A percentile compares a stretch with the other conserved stretches of the same genome.
Conservation (phyloP, 1,284 basidiomycete species). For the Tausonia pullulans region DNA sequence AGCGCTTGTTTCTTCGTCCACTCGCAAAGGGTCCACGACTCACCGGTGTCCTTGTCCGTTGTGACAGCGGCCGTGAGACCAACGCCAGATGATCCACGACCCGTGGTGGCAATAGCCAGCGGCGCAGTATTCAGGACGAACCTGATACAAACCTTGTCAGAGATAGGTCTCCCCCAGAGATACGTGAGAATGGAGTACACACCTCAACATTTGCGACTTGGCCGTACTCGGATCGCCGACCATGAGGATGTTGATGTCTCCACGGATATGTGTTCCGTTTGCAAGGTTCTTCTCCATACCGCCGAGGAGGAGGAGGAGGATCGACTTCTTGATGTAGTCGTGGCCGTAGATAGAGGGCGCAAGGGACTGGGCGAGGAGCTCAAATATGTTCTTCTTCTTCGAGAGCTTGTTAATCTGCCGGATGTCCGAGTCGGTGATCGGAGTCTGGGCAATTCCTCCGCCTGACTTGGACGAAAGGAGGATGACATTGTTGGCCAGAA, state of each 20-base stretch:
- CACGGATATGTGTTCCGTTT: constrained; percentile 97
- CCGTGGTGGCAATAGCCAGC: constrained; percentile 94
- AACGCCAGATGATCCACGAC: constrained; percentile 92
- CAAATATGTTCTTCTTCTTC: constrained; percentile 72
- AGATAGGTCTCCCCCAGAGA: too few relatives aligned
- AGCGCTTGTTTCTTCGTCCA: neutral
- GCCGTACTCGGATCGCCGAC: constrained; percentile 97
- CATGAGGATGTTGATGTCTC: constrained; percentile 99
- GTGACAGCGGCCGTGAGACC: constrained; percentile 99
- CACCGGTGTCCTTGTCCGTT: constrained; percentile 84
- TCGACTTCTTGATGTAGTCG: constrained; percentile 89
- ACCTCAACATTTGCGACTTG: constrained; percentile 77
- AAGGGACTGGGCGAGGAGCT: constrained; percentile 81
- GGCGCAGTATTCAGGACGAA: constrained; percentile 96
- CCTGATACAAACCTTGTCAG: constrained; percentile 34
- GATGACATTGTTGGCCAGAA: constrained; percentile 92
- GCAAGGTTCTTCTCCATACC: constrained; percentile 96
- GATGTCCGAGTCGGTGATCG: constrained; percentile 88
- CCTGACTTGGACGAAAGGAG: constrained; percentile 94
- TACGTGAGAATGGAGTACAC: too few relatives aligned
- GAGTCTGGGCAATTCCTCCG: constrained; percentile 87
- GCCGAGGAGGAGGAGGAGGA: constrained; percentile 83
- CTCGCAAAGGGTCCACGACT: constrained; percentile 7
- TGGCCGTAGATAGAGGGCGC: constrained; percentile 97
- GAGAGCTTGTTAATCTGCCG: constrained; percentile 91